Conservation (phyloP, 768 basidiomycete genomes). For the Boletus rubescentipes region DNA sequence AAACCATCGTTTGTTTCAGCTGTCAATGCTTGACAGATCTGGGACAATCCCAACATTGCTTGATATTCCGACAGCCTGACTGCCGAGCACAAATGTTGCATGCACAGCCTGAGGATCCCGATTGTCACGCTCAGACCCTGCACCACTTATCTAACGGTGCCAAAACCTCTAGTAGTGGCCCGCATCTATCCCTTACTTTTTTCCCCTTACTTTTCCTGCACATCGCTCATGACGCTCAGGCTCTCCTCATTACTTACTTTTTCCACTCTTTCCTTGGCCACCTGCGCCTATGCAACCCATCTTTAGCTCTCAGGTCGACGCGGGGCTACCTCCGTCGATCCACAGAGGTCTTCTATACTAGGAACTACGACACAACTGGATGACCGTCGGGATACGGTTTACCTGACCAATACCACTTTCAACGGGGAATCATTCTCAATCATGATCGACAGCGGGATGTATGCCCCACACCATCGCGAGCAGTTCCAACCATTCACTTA, state of each 20-base stretch:
- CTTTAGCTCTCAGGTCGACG: conserved; percentile 18
- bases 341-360: conserved; percentile 28
- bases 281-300: conserved; percentile 9
- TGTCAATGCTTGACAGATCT: too few species aligned
- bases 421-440: conserved; percentile 34
- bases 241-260: conserved; percentile 3
- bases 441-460: conserved; percentile 49
- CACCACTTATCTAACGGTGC: too few species aligned
- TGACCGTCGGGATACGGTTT: conserved; percentile 35
- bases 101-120: too few species aligned
- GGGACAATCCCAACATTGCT: too few species aligned
- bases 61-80: too few species aligned
- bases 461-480: background rate
- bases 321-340: background rate
- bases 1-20: too few species aligned
- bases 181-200: background rate
- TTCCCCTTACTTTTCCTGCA: background rate
- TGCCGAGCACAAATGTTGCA: too few species aligned
- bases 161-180: too few species aligned
- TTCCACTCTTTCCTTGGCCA: conserved; percentile 6
- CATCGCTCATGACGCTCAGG: too few species aligned
- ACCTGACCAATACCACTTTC: conserved; percentile 40
- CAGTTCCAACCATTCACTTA: background rate
- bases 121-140: too few species aligned
- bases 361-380: conserved; percentile 27